These are phyloP conservation scores for Xylaria sp. DNA, from an alignment of 2,329 filamentous ascomycete species.

Conservation along the genomic window DNA sequence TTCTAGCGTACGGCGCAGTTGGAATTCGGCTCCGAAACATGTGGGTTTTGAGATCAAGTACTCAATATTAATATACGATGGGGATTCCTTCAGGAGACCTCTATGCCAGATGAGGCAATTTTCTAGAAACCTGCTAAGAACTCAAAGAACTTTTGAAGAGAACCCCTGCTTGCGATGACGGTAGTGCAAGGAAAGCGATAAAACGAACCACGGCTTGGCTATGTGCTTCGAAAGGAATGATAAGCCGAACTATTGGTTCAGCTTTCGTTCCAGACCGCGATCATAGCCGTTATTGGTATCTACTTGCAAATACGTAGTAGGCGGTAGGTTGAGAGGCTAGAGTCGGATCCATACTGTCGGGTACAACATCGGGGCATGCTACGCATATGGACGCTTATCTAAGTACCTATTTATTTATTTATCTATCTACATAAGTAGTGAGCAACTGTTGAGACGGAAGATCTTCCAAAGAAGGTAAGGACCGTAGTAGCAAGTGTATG, in stretches of 20 bases:
- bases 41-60: background rate
- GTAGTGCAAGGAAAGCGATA: background rate
- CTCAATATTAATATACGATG: background rate
- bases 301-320: too few relatives aligned
- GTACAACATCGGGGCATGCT: conserved; percentile 13
- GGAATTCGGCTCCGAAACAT: conserved; percentile 7
- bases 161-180: conserved; percentile 1
- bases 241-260: conserved; percentile 20
- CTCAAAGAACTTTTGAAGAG: background rate
- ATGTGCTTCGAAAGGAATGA: conserved; percentile 6
- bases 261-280: conserved; percentile 21
- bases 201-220: conserved; percentile 2
- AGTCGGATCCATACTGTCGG: conserved; percentile 33
- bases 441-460: background rate
- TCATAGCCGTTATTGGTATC: conserved; percentile 1
- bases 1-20: background rate
- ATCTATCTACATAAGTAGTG: background rate
- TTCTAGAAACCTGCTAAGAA: conserved; percentile 29
- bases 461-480: background rate
- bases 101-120: conserved; percentile 1
- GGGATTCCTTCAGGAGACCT: background rate
- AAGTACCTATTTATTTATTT: background rate
- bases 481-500: background rate
- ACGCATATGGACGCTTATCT: background rate
- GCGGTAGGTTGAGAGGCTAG: conserved; percentile 33